Evolutionary conservation across 2,329 filamentous ascomycete genomes (phyloP), one percentile per base, ranked within the genome.

Genomic region (Dactylellina leptospora): DNA sequence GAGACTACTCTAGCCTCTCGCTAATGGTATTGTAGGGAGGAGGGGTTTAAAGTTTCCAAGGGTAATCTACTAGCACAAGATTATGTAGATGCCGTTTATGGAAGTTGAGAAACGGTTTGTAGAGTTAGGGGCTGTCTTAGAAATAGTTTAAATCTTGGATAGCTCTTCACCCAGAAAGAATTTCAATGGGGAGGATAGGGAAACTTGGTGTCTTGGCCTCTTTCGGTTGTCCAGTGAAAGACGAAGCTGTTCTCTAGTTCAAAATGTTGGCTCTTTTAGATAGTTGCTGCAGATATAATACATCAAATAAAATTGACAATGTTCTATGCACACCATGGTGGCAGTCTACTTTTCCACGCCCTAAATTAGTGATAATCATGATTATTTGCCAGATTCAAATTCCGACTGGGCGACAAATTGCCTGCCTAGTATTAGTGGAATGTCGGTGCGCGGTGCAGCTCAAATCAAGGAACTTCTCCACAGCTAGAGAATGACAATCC

Each of bases 391-490:
- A 54, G 25, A 45, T 0, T 2, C n/a, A 4, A 27, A 53, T 68
- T 68, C 62, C 62, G 62, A 68, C 45, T n/a, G 13, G 11, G 62
- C 62, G 62, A 68, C 36, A 38, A 56, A 13, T 22, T 66, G 55
- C 51, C 45, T 48, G 53, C 53, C 61, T 36, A 18, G 33, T 48
- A 11, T 33, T 68, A 53, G 53, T n/a, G 28, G 20, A 22, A 18
- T 40, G 42, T 56, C 61, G 45, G 62, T 59, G 48, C 62, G 22
- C 18, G 9, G 10, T n/a, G 3, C 44, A 48, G n/a, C 4, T 8
- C n/a, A 3, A 27, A 25, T 25, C 16, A 9, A 27, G 13, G 9
- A n/a, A 10, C 23, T 20, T 9, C 47, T 44, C 10, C 10, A 13
- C 18, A 38, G 33, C 9, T 38, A 10, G 10, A 38, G 16, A 3